These are phyloP conservation scores for Cadophora sp. DNA, from an alignment of 2,329 filamentous ascomycete genomes.

Conservation along the genomic window DNA sequence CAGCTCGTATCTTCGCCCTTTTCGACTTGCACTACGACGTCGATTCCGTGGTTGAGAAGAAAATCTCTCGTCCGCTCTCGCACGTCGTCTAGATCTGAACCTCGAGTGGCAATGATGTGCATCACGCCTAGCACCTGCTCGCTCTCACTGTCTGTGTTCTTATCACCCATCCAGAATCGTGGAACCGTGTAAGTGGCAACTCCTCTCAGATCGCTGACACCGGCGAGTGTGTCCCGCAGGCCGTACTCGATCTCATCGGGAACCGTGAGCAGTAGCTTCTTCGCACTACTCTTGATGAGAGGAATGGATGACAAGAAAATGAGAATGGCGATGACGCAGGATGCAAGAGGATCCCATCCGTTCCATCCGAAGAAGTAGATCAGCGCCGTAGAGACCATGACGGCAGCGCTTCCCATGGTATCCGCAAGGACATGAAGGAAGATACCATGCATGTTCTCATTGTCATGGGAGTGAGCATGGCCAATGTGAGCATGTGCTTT, in stretches of 20 bases:
- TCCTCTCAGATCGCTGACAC: slow-evolving; percentile 80
- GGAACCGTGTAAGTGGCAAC: slow-evolving; percentile 87
- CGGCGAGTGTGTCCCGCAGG: slow-evolving; percentile 83
- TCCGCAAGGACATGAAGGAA: slow-evolving; percentile 96
- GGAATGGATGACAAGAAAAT: slow-evolving; percentile 94
- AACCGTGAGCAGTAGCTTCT: slow-evolving; percentile 81
- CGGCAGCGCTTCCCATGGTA: slow-evolving; percentile 90
- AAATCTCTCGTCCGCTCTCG: slow-evolving; percentile 77
- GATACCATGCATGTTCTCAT: slow-evolving; percentile 98
- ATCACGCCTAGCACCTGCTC: slow-evolving; percentile 79
- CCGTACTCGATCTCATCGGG: slow-evolving; percentile 87
- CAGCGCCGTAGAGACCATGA: slow-evolving; percentile 88
- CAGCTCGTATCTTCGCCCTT: slow-evolving; percentile 75
- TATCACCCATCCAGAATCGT: slow-evolving; percentile 91
- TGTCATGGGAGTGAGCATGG: slow-evolving; percentile 70
- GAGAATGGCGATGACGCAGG: slow-evolving; percentile 88
- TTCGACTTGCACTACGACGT: slow-evolving; percentile 88
- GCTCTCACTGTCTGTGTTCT: slow-evolving; percentile 47
- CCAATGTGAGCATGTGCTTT: slow-evolving; percentile 41
- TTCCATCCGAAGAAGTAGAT: slow-evolving; percentile 90
- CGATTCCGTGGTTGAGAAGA: slow-evolving; percentile 73
- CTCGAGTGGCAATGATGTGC: slow-evolving; percentile 78
- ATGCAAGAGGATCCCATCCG: slow-evolving; percentile 93
- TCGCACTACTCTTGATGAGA: slow-evolving; percentile 83
- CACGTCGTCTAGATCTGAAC: slow-evolving; percentile 81